Base-by-base conservation (phyloP, 2,329 filamentous ascomycete species). In the Biscogniauxia sp. region DNA sequence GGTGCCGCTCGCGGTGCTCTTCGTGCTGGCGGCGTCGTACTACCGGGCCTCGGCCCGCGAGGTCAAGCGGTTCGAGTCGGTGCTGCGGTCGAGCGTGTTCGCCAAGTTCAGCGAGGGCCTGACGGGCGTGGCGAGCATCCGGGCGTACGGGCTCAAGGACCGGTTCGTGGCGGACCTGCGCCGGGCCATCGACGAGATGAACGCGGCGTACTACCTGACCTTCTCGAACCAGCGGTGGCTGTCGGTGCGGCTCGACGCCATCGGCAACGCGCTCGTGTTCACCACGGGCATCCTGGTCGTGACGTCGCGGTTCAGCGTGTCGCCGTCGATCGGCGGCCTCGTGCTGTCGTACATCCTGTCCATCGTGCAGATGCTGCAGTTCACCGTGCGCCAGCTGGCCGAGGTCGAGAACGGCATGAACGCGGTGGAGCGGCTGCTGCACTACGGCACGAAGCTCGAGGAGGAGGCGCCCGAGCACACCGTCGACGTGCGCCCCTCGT, bases 391-490 rank as follows among this genome's bases (percentile, higher is more conserved):
- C 19, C 94, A 98, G 76, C 82, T 97, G 7, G 94, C 94, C 25
- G 94, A 97, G 75, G 92, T 98, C 8, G 94, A 98, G 76, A 98
- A 97, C 77, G 92, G 93, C 72, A 98, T 98, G 94, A 98, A 97
- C 74, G 89, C 93, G 0, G 95, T 96, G 0, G 94, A 98, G 77
- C 89, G 95, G 55, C 82, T 98, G 37, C 88, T 93, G 73, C 92
- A 96, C 78, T 98, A 98, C 73, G 93, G 92, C 58, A 92, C 86
- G 0, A 77, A 91, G 67, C 84, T 99, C 4, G 93, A 96, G 64
- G 90, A 97, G 72, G 95, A 98, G 75, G 92, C 94, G 0, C 92
- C 93, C 0, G 81, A 93, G 1, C 90, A 93, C 69, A 88, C 91
- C 51, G 74, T 88, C 54, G 85, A 93, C 5, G 85, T 97, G 2